Base-by-base conservation (phyloP, 495 filamentous ascomycete genomes). In the Xylaria grammica region DNA sequence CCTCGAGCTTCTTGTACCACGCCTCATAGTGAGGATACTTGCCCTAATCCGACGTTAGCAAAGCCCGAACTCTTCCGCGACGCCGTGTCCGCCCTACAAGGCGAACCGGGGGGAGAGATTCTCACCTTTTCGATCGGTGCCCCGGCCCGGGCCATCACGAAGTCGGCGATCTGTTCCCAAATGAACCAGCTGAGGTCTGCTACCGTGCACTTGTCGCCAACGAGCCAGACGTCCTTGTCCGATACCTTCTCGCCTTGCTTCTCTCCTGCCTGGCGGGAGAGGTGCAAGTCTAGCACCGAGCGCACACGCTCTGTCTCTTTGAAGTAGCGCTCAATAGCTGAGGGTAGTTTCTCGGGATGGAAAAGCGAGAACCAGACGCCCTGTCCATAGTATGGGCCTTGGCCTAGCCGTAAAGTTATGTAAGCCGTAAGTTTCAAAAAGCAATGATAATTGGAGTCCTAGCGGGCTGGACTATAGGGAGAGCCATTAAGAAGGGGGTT, bases 121-220 rank as follows among this genome's bases (percentile, higher is more conserved):
- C 58, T 27, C 8, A 60, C 58, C 44, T 38, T 50, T 15, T 48
- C 29, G 20, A 60, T 60, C 30, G 30, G 7, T 13, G 27, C 44
- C 19, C 32, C 58, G 15, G 5, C 5, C 19, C 20, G 24, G 7
- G 15, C n/a, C 44, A 29, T 38, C 20, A 3, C 6, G 58, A 60
- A 51, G 2, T 60, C 24, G 30, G 50, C 27, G 11, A 73, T 48
- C 42, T 72, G 20, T 29, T 81, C 70, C 87, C 87, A 91, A 1
- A 81, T 73, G 10, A 88, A 62, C 63, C 87, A 91, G 30, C 83
- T 74, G 3, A 86, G 46, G 66, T 91, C 89, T 0, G 76, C 87
- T 60, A 82, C 89, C 11, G 79, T 83, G 69, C 77, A 75, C 70
- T 85, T 87, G 29, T 78, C 78, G 1, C 84, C 88, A 8, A 90